These are phyloP conservation scores for Marasmius sp. DNA, from an alignment of 1,284 basidiomycete species.

Conservation along the genomic window DNA sequence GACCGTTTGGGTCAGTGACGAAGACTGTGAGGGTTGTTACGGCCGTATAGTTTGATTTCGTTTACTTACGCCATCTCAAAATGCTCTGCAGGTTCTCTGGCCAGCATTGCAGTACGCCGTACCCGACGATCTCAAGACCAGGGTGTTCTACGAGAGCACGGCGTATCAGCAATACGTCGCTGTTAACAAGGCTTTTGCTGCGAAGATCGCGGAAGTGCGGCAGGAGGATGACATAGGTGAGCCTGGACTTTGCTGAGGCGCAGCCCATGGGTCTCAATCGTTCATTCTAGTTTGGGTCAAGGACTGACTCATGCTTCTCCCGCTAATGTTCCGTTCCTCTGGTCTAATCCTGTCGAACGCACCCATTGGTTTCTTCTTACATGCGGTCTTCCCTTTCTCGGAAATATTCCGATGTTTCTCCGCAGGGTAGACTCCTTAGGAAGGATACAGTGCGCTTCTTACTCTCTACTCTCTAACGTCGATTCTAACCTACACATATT, in stretches of 20 bases:
- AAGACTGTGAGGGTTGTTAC: conserved; percentile 76
- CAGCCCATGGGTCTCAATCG: neutral
- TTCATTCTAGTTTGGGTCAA: conserved; percentile 65
- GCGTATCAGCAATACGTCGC: conserved; percentile 76
- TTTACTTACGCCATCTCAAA: neutral
- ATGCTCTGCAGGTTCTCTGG: conserved; percentile 66
- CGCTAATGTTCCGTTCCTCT: conserved; percentile 64
- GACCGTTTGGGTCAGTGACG: conserved; percentile 82
- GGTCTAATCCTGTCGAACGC: conserved; percentile 54
- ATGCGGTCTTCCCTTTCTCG: conserved; percentile 85
- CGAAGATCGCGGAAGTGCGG: conserved; percentile 71
- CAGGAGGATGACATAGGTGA: conserved; percentile 79
- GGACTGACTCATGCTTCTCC: conserved; percentile 85
- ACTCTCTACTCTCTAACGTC: conserved; percentile 8
- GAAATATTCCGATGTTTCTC: conserved; percentile 93
- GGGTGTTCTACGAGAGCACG: conserved; percentile 75
- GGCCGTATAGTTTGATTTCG: conserved; percentile 25
- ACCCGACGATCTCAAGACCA: conserved; percentile 83
- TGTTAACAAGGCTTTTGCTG: conserved; percentile 84
- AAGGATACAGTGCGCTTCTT: conserved; percentile 61
- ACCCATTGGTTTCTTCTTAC: conserved; percentile 81
- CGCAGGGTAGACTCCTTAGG: conserved; percentile 74
- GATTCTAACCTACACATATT: conserved; percentile 70
- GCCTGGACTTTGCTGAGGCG: conserved; percentile 15
- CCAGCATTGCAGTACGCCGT: conserved; percentile 86